These are phyloP conservation scores for Geosmithia putterillii DNA, from an alignment of 2,329 filamentous ascomycete species.

Conservation along the genomic window DNA sequence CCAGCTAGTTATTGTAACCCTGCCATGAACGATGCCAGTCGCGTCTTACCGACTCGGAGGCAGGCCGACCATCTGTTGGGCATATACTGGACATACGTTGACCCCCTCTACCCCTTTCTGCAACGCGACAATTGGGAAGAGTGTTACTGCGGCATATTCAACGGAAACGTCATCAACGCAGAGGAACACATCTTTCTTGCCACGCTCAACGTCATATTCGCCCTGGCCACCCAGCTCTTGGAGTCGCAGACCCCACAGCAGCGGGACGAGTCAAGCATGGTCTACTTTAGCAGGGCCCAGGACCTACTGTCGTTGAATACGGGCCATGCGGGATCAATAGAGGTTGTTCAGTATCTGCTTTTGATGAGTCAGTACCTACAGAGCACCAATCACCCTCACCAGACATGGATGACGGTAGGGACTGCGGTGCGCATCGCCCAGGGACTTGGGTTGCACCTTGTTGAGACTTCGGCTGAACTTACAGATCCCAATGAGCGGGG, in stretches of 20 bases:
- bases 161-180: conserved; percentile 17
- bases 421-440: conserved; percentile 32
- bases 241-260: conserved; percentile 25
- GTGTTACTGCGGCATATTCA: conserved; percentile 27
- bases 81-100: conserved; percentile 32
- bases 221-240: conserved; percentile 28
- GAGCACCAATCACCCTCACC: conserved; percentile 31
- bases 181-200: conserved; percentile 30
- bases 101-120: conserved; percentile 32
- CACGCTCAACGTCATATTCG: conserved; percentile 32
- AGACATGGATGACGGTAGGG: conserved; percentile 36
- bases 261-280: conserved; percentile 24
- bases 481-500: conserved; percentile 10
- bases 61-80: conserved; percentile 30
- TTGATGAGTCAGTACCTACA: conserved; percentile 35
- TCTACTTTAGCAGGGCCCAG: conserved; percentile 28
- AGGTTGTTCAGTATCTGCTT: conserved; percentile 31
- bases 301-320: conserved; percentile 26
- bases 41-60: conserved; percentile 28
- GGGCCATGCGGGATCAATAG: conserved; percentile 28
- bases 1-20: not conserved
- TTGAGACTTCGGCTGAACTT: conserved; percentile 18
- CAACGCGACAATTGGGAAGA: conserved; percentile 21
- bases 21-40: conserved; percentile 8
- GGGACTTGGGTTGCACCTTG: conserved; percentile 29